These are phyloP conservation scores for Peterozyma toletana DNA, from an alignment of 805 yeast genomes.

Conservation along the genomic window DNA sequence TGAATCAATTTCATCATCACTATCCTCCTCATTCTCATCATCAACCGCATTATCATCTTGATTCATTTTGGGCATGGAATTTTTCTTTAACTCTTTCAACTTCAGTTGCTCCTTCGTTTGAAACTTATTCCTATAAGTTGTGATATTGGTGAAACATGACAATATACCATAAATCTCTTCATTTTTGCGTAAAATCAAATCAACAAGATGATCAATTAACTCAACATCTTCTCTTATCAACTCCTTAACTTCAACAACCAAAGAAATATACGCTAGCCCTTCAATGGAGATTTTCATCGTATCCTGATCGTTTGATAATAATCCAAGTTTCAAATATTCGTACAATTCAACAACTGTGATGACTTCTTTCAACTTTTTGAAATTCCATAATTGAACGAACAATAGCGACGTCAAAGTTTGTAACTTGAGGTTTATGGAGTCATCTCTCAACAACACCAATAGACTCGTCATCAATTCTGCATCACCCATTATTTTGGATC, in stretches of 20 bases:
- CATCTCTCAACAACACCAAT: not conserved
- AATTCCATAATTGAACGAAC: slow-evolving; percentile 52
- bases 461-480: not conserved
- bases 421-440: not conserved
- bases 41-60: slow-evolving; percentile 19
- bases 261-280: slow-evolving; percentile 26
- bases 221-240: slow-evolving; percentile 20
- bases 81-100: slow-evolving; percentile 27
- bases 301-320: not conserved
- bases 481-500: not conserved
- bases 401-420: slow-evolving; percentile 34
- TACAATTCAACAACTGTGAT: too few species aligned
- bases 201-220: not conserved
- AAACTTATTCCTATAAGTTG: slow-evolving; percentile 22
- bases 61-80: slow-evolving; percentile 14
- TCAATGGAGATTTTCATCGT: slow-evolving; percentile 14
- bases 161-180: slow-evolving; percentile 33
- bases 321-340: too few species aligned
- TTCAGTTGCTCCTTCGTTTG: slow-evolving; percentile 24
- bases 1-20: slow-evolving; percentile 17
- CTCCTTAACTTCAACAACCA: slow-evolving; percentile 25
- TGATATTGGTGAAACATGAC: slow-evolving; percentile 31
- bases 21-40: slow-evolving; percentile 18
- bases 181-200: slow-evolving; percentile 6
- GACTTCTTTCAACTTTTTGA: slow-evolving; percentile 27